Evolutionary conservation across 495 filamentous ascomycete genomes (phyloP).

Genomic region (Trichoderma parareesei): DNA sequence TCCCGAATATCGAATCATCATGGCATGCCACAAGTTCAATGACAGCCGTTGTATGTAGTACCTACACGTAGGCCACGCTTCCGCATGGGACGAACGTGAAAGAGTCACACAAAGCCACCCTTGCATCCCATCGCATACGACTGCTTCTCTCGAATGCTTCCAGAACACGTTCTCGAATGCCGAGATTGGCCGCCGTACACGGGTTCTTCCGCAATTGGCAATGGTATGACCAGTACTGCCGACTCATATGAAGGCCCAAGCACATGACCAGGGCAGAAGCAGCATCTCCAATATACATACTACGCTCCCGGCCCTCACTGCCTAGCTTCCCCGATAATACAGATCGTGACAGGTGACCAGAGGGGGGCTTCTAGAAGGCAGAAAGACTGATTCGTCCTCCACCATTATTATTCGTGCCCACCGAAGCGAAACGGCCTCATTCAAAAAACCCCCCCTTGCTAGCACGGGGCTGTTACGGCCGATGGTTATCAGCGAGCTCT

Average conservation of each 20-base stretch:
- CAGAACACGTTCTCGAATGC: not conserved
- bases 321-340: not conserved
- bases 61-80: not conserved
- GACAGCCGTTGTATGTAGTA: not conserved
- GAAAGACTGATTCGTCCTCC: not conserved
- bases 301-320: not conserved
- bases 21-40: not conserved
- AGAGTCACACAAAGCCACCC: not conserved
- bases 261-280: not conserved
- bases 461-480: not conserved
- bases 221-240: no score
- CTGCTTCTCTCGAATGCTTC: not conserved
- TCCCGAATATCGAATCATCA: no score
- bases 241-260: not conserved
- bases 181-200: not conserved
- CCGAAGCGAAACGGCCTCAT: not conserved
- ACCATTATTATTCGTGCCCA: not conserved
- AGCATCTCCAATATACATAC: not conserved
- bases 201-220: no score
- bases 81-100: not conserved
- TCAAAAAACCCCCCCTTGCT: not conserved
- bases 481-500: constrained; percentile 3
- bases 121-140: not conserved
- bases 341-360: constrained; percentile 6
- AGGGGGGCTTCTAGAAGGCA: constrained; percentile 5